Conservation (phyloP, 805 yeast genomes). For the Naumovozyma baii region DNA sequence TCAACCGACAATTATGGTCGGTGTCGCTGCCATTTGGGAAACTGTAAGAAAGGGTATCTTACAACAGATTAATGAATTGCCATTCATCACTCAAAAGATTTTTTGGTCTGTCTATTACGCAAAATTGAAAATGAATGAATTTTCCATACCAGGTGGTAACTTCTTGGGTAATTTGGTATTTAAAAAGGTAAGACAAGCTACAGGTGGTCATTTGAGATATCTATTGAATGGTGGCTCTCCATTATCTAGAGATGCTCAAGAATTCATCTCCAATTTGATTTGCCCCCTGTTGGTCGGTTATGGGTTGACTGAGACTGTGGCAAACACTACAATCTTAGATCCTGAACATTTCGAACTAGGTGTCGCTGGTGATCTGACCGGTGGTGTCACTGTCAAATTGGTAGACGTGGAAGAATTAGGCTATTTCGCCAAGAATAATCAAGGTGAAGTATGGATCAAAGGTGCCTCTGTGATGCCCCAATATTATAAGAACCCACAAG, state of each 20-base stretch:
- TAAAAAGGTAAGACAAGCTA: constrained; percentile 83
- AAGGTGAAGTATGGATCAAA: constrained; percentile 81
- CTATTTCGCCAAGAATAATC: constrained; percentile 78
- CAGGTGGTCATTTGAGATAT: constrained; percentile 77
- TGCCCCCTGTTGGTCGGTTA: constrained; percentile 90
- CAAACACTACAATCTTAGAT: constrained; percentile 66
- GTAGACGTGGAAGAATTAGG: constrained; percentile 89
- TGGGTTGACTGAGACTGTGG: constrained; percentile 94
- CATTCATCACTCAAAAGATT: constrained; percentile 59
- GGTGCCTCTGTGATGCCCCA: constrained; percentile 68
- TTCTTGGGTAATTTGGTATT: constrained; percentile 60
- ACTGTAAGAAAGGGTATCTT: constrained; percentile 85
- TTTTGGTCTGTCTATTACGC: constrained; percentile 85
- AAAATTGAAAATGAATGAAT: constrained; percentile 52
- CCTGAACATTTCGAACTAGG: constrained; percentile 60
- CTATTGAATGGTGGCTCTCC: constrained; percentile 92
- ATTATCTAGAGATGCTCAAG: constrained; percentile 69
- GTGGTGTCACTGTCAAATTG: constrained; percentile 77
- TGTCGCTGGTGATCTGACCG: constrained; percentile 74
- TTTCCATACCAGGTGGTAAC: constrained; percentile 65
- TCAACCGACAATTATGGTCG: constrained; percentile 91
- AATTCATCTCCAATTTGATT: constrained; percentile 62
- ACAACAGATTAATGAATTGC: constrained; percentile 58
- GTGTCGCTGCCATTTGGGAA: constrained; percentile 99
- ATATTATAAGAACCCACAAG: constrained; percentile 75